Conservation (phyloP, 1,284 basidiomycete species). For the Blastosporella zonata region DNA sequence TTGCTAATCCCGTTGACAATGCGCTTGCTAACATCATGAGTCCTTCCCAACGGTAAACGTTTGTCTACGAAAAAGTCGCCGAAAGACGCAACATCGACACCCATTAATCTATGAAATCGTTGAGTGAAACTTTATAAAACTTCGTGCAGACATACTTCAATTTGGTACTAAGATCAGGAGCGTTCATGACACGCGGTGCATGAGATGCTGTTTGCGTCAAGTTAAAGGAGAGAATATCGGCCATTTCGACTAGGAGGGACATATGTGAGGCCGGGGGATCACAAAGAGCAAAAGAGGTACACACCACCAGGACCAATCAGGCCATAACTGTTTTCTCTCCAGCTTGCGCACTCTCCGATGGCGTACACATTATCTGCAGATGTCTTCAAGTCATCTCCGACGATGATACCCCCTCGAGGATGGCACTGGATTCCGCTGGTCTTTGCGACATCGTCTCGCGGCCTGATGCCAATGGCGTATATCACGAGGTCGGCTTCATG, state of each 20-base stretch:
- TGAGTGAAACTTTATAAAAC: not conserved
- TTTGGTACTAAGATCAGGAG: conserved; percentile 34
- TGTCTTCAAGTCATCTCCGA: conserved; percentile 58
- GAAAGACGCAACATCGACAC: conserved; percentile 74
- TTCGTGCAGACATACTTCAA: conserved; percentile 26
- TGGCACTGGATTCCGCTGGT: conserved; percentile 44
- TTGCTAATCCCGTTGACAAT: not conserved
- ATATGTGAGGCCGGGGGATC: conserved; percentile 70
- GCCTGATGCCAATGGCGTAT: conserved; percentile 67
- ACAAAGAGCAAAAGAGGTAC: conserved; percentile 61
- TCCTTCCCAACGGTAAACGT: conserved; percentile 23
- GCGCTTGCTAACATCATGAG: not conserved
- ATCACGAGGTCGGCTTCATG: conserved; percentile 53
- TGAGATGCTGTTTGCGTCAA: conserved; percentile 54
- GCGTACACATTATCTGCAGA: conserved; percentile 63
- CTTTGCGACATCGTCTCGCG: conserved; percentile 65
- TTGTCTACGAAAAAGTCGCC: conserved; percentile 76
- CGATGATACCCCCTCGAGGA: conserved; percentile 54
- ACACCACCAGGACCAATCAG: conserved; percentile 67
- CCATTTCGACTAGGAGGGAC: conserved; percentile 76
- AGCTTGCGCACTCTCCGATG: conserved; percentile 75
- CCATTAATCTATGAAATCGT: conserved; percentile 34
- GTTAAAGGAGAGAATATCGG: conserved; percentile 75
- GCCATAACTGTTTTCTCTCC: conserved; percentile 67
- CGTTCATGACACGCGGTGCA: conserved; percentile 37